Evolutionary conservation across 2,329 filamentous ascomycete species (phyloP), one percentile per base, ranked within the genome.

Genomic region (Chalaropsis ovoidea): DNA sequence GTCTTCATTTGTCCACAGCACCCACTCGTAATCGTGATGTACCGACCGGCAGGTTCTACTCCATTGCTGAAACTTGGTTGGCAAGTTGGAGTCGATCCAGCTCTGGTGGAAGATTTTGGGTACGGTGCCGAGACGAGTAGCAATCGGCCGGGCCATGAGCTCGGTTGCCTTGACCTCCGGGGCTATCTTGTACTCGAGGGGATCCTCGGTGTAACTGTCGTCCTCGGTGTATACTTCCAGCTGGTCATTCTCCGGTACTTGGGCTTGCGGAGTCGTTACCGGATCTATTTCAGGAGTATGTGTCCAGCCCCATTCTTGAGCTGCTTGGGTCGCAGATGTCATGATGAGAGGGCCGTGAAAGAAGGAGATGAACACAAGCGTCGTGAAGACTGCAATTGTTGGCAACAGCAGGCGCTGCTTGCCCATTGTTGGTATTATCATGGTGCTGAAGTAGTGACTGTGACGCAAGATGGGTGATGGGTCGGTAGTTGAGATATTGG

Each of bases 101-200:
- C 71, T 72, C 67, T 72, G 71, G 63, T 72, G 71, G 19, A 72
- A 69, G 4, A 72, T 66, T 62, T 68, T 70, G 85, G 88, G 22
- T 2, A 68, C 61, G 5, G 67, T 64, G 5, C 67, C 67, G 2
- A 68, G 58, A 5, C 67, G 63, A 7, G 64, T 64, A 6, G 67
- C 41, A 24, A 66, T 64, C 6, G 67, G 67, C 5, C 67, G 61
- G 22, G 61, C 24, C 43, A 68, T 52, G 17, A 68, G 54, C 7
- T 68, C 64, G 2, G 61, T 63, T 19, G 67, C 64, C 22, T 31
- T 64, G 8, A 68, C 17, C n/a, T 60, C 41, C 4, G 42, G 64
- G 2, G 67, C 67, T 31, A 67, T 13, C 27, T 27, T 24, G 3
- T 3, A 1, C 47, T 27, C 24, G 3, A 17, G 15, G 24, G 58